Evolutionary conservation across 768 basidiomycete species (phyloP).

Genomic region (Leucosporidium yakuticum): DNA sequence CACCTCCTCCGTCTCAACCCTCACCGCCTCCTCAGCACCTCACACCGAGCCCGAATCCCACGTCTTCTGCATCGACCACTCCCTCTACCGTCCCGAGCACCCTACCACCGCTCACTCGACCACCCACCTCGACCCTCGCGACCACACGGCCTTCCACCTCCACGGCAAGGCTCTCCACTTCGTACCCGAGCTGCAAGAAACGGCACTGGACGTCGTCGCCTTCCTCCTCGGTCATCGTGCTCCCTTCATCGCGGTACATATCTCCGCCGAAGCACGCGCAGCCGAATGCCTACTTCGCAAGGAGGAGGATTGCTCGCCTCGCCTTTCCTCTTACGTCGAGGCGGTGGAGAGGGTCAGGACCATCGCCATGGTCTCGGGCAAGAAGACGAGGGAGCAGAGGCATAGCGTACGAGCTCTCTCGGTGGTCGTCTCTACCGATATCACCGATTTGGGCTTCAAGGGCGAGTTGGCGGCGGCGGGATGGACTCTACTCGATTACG

Average conservation of each 20-base stretch:
- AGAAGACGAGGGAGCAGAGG: slow-evolving; percentile 28
- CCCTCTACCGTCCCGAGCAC: slow-evolving; percentile 30
- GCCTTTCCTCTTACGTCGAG: not conserved
- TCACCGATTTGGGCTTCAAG: slow-evolving; percentile 30
- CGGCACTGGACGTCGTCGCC: slow-evolving; percentile 23
- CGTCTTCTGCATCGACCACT: slow-evolving; percentile 32
- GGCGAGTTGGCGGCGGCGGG: slow-evolving; percentile 30
- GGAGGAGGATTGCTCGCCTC: slow-evolving; percentile 4
- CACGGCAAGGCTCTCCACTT: slow-evolving; percentile 30
- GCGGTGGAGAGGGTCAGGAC: not conserved
- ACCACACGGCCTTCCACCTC: slow-evolving; percentile 31
- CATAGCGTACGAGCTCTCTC: slow-evolving; percentile 18
- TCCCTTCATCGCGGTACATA: slow-evolving; percentile 31
- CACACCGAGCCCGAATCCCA: slow-evolving; percentile 26
- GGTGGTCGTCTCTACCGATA: slow-evolving; percentile 32
- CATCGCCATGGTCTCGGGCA: slow-evolving; percentile 17
- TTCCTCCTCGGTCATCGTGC: slow-evolving; percentile 23
- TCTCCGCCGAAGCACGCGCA: slow-evolving; percentile 15
- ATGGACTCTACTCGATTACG: slow-evolving; percentile 31
- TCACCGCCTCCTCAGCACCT: not conserved
- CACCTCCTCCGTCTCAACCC: slow-evolving; percentile 7
- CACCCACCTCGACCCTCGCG: slow-evolving; percentile 34
- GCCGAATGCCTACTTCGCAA: slow-evolving; percentile 25
- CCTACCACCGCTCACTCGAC: slow-evolving; percentile 22
- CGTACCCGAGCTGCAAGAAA: slow-evolving; percentile 22